Conservation (phyloP, 805 yeast genomes). For the Wickerhamomyces xylosicus region DNA sequence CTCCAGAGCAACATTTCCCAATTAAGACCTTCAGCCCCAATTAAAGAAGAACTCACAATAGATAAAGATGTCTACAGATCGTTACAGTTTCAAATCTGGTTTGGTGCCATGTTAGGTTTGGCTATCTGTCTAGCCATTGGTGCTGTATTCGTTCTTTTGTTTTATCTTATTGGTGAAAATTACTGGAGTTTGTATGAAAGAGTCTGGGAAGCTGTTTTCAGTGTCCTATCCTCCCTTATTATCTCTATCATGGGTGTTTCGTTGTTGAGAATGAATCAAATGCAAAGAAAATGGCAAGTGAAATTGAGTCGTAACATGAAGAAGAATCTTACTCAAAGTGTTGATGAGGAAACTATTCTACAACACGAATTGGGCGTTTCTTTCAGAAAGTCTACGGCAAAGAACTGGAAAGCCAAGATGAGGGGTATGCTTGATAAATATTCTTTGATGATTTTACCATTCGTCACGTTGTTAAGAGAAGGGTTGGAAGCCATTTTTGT, state of each 20-base stretch:
- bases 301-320: conserved; percentile 59
- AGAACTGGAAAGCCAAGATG: conserved; percentile 8
- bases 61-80: conserved; percentile 26
- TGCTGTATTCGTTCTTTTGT: conserved; percentile 56
- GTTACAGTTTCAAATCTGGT: conserved; percentile 65
- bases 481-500: conserved; percentile 90
- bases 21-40: background rate
- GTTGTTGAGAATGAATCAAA: conserved; percentile 66
- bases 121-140: conserved; percentile 66
- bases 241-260: conserved; percentile 86
- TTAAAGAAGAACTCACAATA: conserved; percentile 17
- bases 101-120: conserved; percentile 71
- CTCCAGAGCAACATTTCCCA: background rate
- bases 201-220: conserved; percentile 82
- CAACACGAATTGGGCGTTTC: conserved; percentile 9
- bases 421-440: conserved; percentile 34
- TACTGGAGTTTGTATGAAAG: conserved; percentile 83
- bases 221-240: conserved; percentile 65
- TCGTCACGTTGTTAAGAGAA: conserved; percentile 80
- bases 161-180: conserved; percentile 73
- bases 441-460: conserved; percentile 68
- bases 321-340: conserved; percentile 12
- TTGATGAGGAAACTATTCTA: conserved; percentile 10
- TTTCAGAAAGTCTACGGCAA: background rate
- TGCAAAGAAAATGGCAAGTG: conserved; percentile 75